Evolutionary conservation across 2,329 filamentous ascomycete species (phyloP), one percentile per base, ranked within the genome.

Genomic region (Fusarium mundagurra): DNA sequence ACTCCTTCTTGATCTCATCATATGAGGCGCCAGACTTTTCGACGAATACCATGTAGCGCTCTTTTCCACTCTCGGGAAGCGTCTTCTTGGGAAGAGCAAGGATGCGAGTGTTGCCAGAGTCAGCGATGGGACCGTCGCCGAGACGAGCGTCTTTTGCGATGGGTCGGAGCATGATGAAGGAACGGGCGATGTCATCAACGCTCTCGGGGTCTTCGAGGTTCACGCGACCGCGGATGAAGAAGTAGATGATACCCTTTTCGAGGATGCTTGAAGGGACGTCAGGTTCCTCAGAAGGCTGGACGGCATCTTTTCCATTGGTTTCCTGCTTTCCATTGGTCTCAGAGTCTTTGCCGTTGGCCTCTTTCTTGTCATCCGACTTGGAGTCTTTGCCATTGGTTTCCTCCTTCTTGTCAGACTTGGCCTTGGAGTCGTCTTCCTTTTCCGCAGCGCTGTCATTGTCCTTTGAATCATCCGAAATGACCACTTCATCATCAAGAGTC

Each of bases 181-280:
- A 94, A 55, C 94, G 92, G 47, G 93, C 90, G 55, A 97, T 88
- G 60, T 98, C 94, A 45, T 88, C 83, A 3, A 96, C 86, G 51
- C 88, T 87, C 24, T 92, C 87, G 0, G 94, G 92, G 12, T 93
- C 87, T 9, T 94, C 89, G 33, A 93, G 87, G 58, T 90, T 90
- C 43, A 98, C 93, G 18, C 94, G 91, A 13, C 91, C 91, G 24
- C 95, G 92, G 77, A 93, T 92, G 85, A 97, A 97, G 87, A 97
- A 97, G 86, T 97, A 97, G 75, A 98, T 91, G 76, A 96, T 89
- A 8, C 95, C 95, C 78, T 96, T 97, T 79, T 98, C 95, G 6
- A 97, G 86, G 31, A 97, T 90, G 57, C 77, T 87, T 1, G 88
- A 85, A 1, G 86, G 84, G 3, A 85, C 76, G 22, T 78, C 55